A percentile compares a stretch with the other conserved stretches of the same genome.
Evolutionary conservation across 1,284 basidiomycete genomes (phyloP).

Genomic region (Trametes versicolor): DNA sequence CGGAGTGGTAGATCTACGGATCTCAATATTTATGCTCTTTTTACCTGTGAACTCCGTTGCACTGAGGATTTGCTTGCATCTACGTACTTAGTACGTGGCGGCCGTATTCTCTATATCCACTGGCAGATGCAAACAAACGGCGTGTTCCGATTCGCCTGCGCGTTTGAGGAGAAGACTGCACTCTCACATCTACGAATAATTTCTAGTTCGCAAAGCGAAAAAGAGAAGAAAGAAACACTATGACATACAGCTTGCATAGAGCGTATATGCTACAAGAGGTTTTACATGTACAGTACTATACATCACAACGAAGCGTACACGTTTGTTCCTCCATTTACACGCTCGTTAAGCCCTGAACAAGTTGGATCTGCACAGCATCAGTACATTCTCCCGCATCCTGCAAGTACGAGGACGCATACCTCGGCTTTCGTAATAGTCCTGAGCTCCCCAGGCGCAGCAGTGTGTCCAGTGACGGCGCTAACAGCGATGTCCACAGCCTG

Average conservation of each 20-base stretch:
- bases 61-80: background rate
- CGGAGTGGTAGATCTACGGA: slow-evolving; percentile 35
- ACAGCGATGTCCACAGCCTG: slow-evolving; percentile 63
- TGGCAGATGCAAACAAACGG: too few relatives aligned
- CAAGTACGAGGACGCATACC: slow-evolving; percentile 47
- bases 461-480: slow-evolving; percentile 63
- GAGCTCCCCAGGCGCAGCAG: slow-evolving; percentile 70
- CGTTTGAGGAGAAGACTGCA: too few relatives aligned
- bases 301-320: background rate
- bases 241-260: background rate
- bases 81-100: too few relatives aligned
- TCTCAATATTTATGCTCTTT: slow-evolving; percentile 33
- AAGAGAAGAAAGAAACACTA: background rate
- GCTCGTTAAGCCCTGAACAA: slow-evolving; percentile 34
- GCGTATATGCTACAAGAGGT: background rate
- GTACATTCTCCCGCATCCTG: background rate
- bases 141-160: too few relatives aligned
- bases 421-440: slow-evolving; percentile 70
- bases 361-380: slow-evolving; percentile 41
- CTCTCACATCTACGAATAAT: too few relatives aligned
- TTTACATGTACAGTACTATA: slow-evolving; percentile 7
- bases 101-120: too few relatives aligned
- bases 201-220: too few relatives aligned
- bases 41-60: background rate
- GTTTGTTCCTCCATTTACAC: slow-evolving; percentile 20